Evolutionary conservation across 2,329 filamentous ascomycete genomes (phyloP), one percentile per base, ranked within the genome.

Genomic region (Exutisphaerella laricina): DNA sequence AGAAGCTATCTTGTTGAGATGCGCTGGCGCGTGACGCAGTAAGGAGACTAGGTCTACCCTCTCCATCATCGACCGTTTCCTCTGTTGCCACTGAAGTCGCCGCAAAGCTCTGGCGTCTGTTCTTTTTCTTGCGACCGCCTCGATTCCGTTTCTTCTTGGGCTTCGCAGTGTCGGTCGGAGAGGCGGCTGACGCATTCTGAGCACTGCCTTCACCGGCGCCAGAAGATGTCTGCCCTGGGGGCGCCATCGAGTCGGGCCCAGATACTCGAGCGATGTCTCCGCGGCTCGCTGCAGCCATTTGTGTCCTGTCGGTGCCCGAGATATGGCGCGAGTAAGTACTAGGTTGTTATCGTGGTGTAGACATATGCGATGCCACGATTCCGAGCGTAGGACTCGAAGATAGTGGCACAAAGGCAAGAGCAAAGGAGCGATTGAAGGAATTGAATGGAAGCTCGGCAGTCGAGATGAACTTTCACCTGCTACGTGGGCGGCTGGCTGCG

Each of bases 81-180:
- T 68, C 69, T 14, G 52, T 45, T 8, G 82, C 80, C 44, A 83
- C 81, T 16, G 78, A 69, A 1, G 78, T 68, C 12, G 76, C 72
- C 17, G 85, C 82, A 60, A 95, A 95, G 6, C 88, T 94, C 69
- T 86, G 86, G 49, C 85, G 78, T 51, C 88, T 78, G 28, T 50
- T 48, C 62, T 82, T 85, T 0, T 79, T 77, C 68, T 84, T 75
- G 66, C 86, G 94, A 69, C 79, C 52, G 13, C 35, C 50, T 26
- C 50, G 41, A 43, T 55, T 45, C 18, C 46, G 43, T 48, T 55
- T 55, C 44, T 55, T 55, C 44, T 51, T 53, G 4, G 48, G 31
- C 9, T 23, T 34, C 2, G 34, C 12, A 33, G 35, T 45, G 8
- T 29, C 23, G 12, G 14, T 21, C 1, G 42, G 26, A 5, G 12